phyloP scores from a whole-genome alignment of 164 flowering plant species.

The Vitis riparia region DNA sequence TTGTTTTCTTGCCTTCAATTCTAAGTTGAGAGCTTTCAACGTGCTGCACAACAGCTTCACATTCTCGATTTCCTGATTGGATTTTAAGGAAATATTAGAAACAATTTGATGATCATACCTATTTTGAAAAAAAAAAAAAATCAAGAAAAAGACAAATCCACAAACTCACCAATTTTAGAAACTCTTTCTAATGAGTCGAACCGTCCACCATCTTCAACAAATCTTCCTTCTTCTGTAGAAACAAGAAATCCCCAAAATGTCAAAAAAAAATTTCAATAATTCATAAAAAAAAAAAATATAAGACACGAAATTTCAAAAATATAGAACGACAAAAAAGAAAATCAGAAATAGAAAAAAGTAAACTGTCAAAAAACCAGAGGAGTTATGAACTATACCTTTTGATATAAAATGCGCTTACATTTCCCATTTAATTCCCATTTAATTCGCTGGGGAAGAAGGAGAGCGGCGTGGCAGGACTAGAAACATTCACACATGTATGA shows the following conservation, averaged over 20 bases:
- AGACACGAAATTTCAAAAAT: too few relatives aligned
- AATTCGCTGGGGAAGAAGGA: constrained; percentile 48
- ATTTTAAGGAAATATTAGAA: not conserved
- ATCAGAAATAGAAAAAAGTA: too few relatives aligned
- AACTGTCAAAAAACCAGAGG: too few relatives aligned
- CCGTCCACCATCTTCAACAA: constrained; percentile 14
- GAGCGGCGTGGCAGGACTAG: constrained; percentile 52
- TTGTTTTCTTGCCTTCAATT: constrained; percentile 26
- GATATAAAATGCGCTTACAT: constrained; percentile 14
- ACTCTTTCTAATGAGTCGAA: constrained; percentile 7
- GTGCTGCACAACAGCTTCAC: constrained; percentile 1
- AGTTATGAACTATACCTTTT: constrained; percentile 7
- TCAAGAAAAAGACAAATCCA: constrained; percentile 2
- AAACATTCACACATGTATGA: not conserved
- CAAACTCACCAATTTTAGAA: constrained; percentile 24
- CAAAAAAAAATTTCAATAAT: too few relatives aligned
- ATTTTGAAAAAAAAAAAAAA: not conserved
- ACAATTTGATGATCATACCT: too few relatives aligned
- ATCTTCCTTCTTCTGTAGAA: constrained; percentile 39
- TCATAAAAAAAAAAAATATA: too few relatives aligned
- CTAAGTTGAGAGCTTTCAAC: constrained; percentile 24
- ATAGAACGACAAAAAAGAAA: too few relatives aligned
- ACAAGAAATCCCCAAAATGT: too few relatives aligned
- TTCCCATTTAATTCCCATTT: constrained; percentile 48
- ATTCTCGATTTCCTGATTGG: constrained; percentile 29